Percentiles rank a stretch among this genome's conserved stretches.
phyloP scores from a whole-genome alignment of 345 rosid species.

The Melaleuca alternifolia region DNA sequence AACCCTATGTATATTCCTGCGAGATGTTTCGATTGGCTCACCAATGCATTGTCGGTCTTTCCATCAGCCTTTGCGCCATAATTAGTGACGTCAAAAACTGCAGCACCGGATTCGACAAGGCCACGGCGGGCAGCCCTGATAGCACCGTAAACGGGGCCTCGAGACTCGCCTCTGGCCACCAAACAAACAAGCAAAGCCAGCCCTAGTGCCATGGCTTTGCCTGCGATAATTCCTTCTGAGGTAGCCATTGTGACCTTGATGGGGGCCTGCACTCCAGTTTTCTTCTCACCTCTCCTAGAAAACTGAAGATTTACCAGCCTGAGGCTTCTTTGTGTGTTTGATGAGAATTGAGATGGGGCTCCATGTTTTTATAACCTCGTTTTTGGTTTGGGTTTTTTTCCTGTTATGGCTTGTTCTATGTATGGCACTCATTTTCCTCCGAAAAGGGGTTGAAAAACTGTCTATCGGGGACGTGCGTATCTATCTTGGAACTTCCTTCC shows the following conservation, averaged over 20 bases:
- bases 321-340: neutral
- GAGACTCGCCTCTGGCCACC: constrained; percentile 1
- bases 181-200: neutral
- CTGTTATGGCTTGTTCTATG: neutral
- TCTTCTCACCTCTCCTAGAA: neutral
- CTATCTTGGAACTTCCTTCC: neutral
- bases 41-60: constrained; percentile 22
- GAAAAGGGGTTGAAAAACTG: neutral
- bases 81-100: constrained; percentile 28
- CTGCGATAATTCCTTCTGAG: neutral
- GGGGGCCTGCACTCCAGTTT: neutral
- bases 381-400: neutral
- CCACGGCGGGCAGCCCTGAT: neutral
- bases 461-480: neutral
- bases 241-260: neutral
- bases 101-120: neutral
- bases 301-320: neutral
- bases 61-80: constrained; percentile 35
- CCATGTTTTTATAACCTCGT: neutral
- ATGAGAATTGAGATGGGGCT: neutral
- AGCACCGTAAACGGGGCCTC: neutral
- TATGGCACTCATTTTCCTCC: neutral
- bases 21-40: neutral
- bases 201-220: neutral
- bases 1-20: neutral